Percentiles rank a stretch among this genome's conserved stretches.
Conservation (phyloP, 768 basidiomycete genomes). For the Phylloporus arenicola region DNA sequence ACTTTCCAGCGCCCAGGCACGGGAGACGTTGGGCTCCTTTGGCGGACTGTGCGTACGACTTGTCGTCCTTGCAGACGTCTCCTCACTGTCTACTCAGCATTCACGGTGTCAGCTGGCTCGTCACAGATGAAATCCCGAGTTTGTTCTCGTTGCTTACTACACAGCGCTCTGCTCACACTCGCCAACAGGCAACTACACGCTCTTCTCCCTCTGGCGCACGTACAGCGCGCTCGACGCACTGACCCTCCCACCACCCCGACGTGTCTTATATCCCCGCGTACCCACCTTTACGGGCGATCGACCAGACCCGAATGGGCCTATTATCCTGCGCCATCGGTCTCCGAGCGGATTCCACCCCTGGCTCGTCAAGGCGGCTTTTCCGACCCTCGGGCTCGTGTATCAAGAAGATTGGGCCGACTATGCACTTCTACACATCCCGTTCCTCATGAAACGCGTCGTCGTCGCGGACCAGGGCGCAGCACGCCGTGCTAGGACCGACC, state of each 20-base stretch:
- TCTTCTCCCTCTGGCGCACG: conserved; percentile 73
- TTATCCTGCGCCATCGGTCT: conserved; percentile 38
- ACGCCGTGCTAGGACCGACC: conserved; percentile 24
- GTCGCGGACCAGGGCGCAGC: conserved; percentile 75
- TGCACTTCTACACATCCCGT: conserved; percentile 59
- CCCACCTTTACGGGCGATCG: conserved; percentile 47
- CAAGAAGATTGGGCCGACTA: conserved; percentile 76
- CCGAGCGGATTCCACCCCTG: conserved; percentile 68
- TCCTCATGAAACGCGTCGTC: conserved; percentile 69
- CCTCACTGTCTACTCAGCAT: conserved; percentile 36
- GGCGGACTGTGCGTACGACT: conserved; percentile 46
- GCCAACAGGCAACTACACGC: conserved; percentile 53
- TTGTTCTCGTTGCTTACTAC: conserved; percentile 18
- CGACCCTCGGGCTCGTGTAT: conserved; percentile 62
- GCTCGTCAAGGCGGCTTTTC: conserved; percentile 69
- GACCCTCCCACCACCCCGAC: conserved; percentile 58
- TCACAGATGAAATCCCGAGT: conserved; percentile 50
- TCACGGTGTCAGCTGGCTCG: conserved; percentile 66
- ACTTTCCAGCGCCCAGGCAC: conserved; percentile 48
- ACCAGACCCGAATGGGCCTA: conserved; percentile 29
- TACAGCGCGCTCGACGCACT: conserved; percentile 62
- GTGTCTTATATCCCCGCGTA: conserved; percentile 70
- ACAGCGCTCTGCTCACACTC: conserved; percentile 1
- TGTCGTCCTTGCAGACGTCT: background rate
- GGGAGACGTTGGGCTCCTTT: conserved; percentile 42